phyloP scores from a whole-genome alignment of 257 asterid genomes.

The Scutellaria barbata region DNA sequence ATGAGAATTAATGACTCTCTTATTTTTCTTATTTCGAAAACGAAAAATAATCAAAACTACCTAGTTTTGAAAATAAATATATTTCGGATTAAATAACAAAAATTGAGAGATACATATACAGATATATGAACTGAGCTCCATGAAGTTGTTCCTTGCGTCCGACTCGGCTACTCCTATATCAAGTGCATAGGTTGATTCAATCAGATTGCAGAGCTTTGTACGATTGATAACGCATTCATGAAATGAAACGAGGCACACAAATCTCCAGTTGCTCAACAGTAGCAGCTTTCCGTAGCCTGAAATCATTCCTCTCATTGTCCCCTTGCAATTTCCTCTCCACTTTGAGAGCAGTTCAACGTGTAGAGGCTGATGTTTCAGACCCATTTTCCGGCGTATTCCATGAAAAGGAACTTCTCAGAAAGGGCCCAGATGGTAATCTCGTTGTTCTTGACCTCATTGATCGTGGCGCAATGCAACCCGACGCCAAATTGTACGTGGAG shows the following conservation, averaged over 20 bases:
- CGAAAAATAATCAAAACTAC: too few species aligned
- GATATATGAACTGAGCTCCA: too few species aligned
- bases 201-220: neutral
- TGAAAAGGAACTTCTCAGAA: conserved; percentile 48
- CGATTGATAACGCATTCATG: conserved; percentile 18
- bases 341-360: conserved; percentile 24
- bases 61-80: too few species aligned
- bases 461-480: conserved; percentile 54
- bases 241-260: conserved; percentile 28
- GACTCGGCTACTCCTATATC: too few species aligned
- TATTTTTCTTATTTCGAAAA: too few species aligned
- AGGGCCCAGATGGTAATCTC: conserved; percentile 52
- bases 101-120: too few species aligned
- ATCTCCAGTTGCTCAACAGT: conserved; percentile 17
- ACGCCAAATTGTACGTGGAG: conserved; percentile 51
- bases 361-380: neutral
- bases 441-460: conserved; percentile 62
- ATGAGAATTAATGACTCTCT: too few species aligned
- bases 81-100: too few species aligned
- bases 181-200: neutral
- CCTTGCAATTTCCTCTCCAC: conserved; percentile 32
- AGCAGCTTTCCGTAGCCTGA: conserved; percentile 1
- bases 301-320: conserved; percentile 11
- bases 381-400: conserved; percentile 37
- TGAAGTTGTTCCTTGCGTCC: too few species aligned